Percentiles rank a stretch among this genome's conserved stretches.
phyloP scores from a whole-genome alignment of 495 filamentous ascomycete species.

The Tuber magnatum region DNA sequence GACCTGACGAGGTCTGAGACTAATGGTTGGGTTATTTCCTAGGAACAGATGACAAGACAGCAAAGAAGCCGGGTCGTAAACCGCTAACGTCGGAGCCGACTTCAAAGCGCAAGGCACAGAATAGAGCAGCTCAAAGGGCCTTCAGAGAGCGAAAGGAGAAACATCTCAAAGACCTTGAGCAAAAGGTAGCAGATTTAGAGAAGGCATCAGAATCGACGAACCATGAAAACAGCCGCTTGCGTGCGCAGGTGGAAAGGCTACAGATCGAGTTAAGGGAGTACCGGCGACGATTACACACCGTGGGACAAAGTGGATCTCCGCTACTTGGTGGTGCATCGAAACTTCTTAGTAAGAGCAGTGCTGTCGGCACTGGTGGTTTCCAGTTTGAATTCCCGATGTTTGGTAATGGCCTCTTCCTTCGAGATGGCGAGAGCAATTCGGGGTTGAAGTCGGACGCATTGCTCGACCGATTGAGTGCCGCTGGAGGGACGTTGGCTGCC shows the following conservation, averaged over 20 bases:
- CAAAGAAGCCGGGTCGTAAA: slow-evolving; percentile 95
- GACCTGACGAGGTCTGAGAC: slow-evolving; percentile 7
- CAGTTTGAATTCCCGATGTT: slow-evolving; percentile 94
- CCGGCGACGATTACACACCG: slow-evolving; percentile 36
- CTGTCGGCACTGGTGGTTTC: slow-evolving; percentile 70
- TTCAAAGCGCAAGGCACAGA: slow-evolving; percentile 97
- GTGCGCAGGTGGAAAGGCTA: slow-evolving; percentile 78
- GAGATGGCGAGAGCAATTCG: slow-evolving; percentile 13
- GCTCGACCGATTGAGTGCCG: slow-evolving; percentile 33
- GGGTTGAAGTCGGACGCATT: slow-evolving; percentile 18
- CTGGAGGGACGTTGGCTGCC: slow-evolving; percentile 12
- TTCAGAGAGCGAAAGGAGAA: slow-evolving; percentile 98
- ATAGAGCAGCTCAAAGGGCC: slow-evolving; percentile 89
- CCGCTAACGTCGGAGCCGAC: slow-evolving; percentile 91
- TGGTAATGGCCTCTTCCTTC: slow-evolving; percentile 47
- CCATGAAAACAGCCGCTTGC: slow-evolving; percentile 77
- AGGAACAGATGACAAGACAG: slow-evolving; percentile 55
- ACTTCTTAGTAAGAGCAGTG: slow-evolving; percentile 38
- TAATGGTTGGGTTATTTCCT: slow-evolving; percentile 20
- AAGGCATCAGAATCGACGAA: slow-evolving; percentile 74
- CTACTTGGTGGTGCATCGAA: slow-evolving; percentile 29
- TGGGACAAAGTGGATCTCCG: slow-evolving; percentile 18
- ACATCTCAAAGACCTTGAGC: slow-evolving; percentile 91
- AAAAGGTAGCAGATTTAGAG: slow-evolving; percentile 86
- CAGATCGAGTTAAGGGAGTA: slow-evolving; percentile 82